Percentiles rank a stretch among this genome's conserved stretches.
Conservation (phyloP, 352 stramenopile genomes). For the Globisporangium ultimum region DNA sequence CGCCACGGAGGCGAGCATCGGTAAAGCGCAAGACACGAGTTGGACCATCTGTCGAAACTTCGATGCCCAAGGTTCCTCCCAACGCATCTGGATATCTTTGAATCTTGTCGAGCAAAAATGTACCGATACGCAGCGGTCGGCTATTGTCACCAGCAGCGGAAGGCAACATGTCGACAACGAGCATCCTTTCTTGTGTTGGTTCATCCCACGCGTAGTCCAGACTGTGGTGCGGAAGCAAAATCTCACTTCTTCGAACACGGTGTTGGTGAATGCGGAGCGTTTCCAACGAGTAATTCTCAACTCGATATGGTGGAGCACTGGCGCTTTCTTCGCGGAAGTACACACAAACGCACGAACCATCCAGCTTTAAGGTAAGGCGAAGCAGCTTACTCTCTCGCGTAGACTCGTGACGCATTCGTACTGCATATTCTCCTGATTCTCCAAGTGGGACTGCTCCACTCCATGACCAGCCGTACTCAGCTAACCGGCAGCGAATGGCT, state of each 20-base stretch:
- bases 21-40: conserved; percentile 86
- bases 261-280: conserved; percentile 85
- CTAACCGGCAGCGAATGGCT: conserved; percentile 75
- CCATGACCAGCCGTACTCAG: conserved; percentile 79
- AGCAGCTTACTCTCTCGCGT: conserved; percentile 78
- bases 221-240: conserved; percentile 83
- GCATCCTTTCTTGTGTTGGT: conserved; percentile 67
- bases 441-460: conserved; percentile 74
- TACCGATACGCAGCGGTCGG: conserved; percentile 77
- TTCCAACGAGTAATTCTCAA: conserved; percentile 89
- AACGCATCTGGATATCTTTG: conserved; percentile 74
- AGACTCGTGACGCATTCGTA: conserved; percentile 81
- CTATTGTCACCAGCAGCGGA: conserved; percentile 86
- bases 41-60: conserved; percentile 82
- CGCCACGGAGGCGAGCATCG: conserved; percentile 69
- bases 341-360: conserved; percentile 73
- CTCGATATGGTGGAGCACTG: conserved; percentile 76
- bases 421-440: conserved; percentile 76
- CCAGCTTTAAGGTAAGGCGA: conserved; percentile 74
- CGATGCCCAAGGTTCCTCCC: conserved; percentile 68
- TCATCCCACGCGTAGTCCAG: conserved; percentile 89
- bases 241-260: conserved; percentile 77
- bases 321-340: conserved; percentile 79
- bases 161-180: conserved; percentile 87
- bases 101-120: conserved; percentile 82